These are phyloP conservation scores for Ajuga chamaepitys DNA, from an alignment of 257 asterid species.

Conservation along the genomic window DNA sequence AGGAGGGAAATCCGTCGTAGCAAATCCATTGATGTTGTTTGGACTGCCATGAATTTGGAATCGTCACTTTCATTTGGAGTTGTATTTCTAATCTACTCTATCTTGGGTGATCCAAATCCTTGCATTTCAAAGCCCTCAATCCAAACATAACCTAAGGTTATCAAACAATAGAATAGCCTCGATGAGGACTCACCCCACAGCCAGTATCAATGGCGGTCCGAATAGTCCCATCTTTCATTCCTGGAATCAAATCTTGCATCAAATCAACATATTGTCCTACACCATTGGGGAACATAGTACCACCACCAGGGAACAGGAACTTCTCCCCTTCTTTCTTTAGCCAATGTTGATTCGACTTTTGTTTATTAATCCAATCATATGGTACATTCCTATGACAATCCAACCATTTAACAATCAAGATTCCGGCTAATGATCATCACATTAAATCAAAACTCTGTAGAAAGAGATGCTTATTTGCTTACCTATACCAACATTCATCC, in stretches of 20 bases:
- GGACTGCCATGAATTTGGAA: too few relatives aligned
- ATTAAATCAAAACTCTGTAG: not conserved
- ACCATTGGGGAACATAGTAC: constrained; percentile 53
- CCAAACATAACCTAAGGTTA: too few relatives aligned
- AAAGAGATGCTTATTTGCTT: constrained; percentile 4
- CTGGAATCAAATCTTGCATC: constrained; percentile 45
- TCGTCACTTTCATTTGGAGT: too few relatives aligned
- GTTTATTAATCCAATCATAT: constrained; percentile 46
- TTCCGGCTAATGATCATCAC: not conserved
- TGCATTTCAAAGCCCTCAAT: too few relatives aligned
- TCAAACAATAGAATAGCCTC: not conserved
- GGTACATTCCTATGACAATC: constrained; percentile 43
- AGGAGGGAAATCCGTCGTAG: too few relatives aligned
- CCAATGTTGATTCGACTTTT: constrained; percentile 52
- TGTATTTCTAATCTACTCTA: too few relatives aligned
- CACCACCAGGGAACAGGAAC: constrained; percentile 53
- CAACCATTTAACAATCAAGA: constrained; percentile 1
- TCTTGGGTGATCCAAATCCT: too few relatives aligned
- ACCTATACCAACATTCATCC: constrained; percentile 91
- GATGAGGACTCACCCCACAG: constrained; percentile 46
- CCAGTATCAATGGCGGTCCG: constrained; percentile 58
- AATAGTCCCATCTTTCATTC: constrained; percentile 43
- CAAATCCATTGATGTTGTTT: too few relatives aligned
- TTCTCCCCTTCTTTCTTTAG: constrained; percentile 50
- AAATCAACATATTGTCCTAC: constrained; percentile 33